Evolutionary conservation across 768 basidiomycete species (phyloP).

Genomic region (Pisolithus sp.): DNA sequence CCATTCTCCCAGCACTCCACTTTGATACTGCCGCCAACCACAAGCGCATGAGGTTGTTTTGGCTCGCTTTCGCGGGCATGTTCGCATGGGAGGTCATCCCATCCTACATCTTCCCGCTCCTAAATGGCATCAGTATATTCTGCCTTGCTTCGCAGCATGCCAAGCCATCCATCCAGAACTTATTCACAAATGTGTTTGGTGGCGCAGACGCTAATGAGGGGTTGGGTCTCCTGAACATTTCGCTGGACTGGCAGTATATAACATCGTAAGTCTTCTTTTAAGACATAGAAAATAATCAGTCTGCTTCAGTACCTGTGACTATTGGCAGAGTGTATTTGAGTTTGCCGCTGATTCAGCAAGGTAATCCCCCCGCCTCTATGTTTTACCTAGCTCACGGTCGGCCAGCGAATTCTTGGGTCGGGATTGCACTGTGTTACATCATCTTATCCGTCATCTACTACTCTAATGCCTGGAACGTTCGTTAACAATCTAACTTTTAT

Average conservation of each 20-base stretch:
- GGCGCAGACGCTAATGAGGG: constrained; percentile 65
- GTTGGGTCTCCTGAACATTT: constrained; percentile 51
- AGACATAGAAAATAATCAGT: no score
- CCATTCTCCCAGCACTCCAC: constrained; percentile 37
- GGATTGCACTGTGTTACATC: constrained; percentile 46
- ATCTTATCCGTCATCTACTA: constrained; percentile 54
- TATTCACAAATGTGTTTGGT: constrained; percentile 47
- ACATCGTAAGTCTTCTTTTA: constrained; percentile 1
- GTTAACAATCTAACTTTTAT: constrained; percentile 6
- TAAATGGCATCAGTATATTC: constrained; percentile 47
- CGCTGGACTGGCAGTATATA: constrained; percentile 49
- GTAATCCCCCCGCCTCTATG: constrained; percentile 17
- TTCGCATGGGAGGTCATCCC: constrained; percentile 47
- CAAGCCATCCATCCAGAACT: constrained; percentile 15
- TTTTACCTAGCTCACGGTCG: background rate
- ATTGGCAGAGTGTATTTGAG: constrained; percentile 35
- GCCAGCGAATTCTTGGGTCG: constrained; percentile 53
- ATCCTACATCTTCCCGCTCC: constrained; percentile 44
- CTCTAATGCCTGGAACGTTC: constrained; percentile 54
- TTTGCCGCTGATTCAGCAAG: constrained; percentile 50
- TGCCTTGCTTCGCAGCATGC: constrained; percentile 45
- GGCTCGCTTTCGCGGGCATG: constrained; percentile 45
- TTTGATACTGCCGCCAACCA: constrained; percentile 37
- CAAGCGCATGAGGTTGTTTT: constrained; percentile 49
- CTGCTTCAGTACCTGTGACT: no score